phyloP scores from a whole-genome alignment of 148 eudicot genomes.

The Rhododendron henanense region DNA sequence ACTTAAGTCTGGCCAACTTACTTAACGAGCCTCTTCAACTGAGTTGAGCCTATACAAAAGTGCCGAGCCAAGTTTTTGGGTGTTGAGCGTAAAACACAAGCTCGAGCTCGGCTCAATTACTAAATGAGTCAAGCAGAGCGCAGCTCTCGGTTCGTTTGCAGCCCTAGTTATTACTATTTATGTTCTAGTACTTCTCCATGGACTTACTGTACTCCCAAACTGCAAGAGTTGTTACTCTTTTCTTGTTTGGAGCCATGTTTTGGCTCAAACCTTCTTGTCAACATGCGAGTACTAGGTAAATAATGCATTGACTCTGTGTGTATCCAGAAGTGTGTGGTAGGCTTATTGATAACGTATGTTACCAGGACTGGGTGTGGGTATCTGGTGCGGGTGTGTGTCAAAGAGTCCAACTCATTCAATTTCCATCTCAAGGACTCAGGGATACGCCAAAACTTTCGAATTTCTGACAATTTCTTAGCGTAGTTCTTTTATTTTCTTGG shows the following conservation, averaged over 20 bases:
- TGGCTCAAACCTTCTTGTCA: not conserved
- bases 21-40: not conserved
- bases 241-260: not conserved
- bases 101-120: not conserved
- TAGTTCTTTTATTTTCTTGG: not conserved
- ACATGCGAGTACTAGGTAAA: not conserved
- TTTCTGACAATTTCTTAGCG: not conserved
- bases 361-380: not conserved
- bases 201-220: not conserved
- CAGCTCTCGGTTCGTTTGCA: not conserved
- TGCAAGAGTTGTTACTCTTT: not conserved
- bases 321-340: not conserved
- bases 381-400: not conserved
- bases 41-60: too few species aligned
- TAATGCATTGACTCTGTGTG: not conserved
- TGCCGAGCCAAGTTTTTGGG: not conserved
- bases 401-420: not conserved
- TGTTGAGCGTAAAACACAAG: too few species aligned
- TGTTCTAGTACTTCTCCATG: not conserved
- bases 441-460: not conserved
- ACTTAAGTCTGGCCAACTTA: too few species aligned
- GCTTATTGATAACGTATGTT: not conserved
- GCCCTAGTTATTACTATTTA: too few species aligned
- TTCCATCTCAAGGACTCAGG: not conserved
- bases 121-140: not conserved